A percentile compares a stretch with the other conserved stretches of the same genome.
Conservation (phyloP, 1,284 basidiomycete species). For the Moesziomyces antarcticus region DNA sequence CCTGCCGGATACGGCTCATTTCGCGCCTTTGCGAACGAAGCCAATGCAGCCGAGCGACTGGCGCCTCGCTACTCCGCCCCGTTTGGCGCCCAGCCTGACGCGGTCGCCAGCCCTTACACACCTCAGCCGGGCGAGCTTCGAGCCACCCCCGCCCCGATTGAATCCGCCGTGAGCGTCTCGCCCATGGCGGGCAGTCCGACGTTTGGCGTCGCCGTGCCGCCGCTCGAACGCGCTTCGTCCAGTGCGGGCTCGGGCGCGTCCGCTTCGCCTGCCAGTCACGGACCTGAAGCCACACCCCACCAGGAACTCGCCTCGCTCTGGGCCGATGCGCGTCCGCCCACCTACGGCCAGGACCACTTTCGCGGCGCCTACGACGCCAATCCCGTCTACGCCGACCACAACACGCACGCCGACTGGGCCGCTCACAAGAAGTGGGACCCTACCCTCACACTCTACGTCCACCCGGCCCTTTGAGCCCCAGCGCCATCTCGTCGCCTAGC, state of each 20-base stretch:
- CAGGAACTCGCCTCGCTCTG: not conserved
- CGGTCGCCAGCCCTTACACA: not conserved
- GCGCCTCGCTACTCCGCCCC: not conserved
- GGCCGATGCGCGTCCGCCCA: not conserved
- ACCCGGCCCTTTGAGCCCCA: not conserved
- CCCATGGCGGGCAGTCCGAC: not conserved
- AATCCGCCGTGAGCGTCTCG: not conserved
- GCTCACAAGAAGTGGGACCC: not conserved
- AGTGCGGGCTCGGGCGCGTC: constrained; percentile 1
- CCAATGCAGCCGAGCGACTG: not conserved
- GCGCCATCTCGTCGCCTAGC: not conserved
- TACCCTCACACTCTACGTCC: not conserved
- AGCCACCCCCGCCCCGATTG: not conserved
- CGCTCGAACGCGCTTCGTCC: constrained; percentile 1
- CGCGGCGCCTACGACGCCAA: not conserved
- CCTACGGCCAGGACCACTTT: not conserved
- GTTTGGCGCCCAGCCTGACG: not conserved
- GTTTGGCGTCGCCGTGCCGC: not conserved
- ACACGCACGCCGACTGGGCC: not conserved
- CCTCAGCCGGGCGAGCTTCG: not conserved
- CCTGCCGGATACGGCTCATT: not conserved
- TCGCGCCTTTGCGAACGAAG: not conserved
- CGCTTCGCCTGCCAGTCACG: constrained; percentile 3
- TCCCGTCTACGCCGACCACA: not conserved
- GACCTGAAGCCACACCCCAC: not conserved